phyloP scores from a whole-genome alignment of 2,329 filamentous ascomycete species.

The Aspergillus unguis region DNA sequence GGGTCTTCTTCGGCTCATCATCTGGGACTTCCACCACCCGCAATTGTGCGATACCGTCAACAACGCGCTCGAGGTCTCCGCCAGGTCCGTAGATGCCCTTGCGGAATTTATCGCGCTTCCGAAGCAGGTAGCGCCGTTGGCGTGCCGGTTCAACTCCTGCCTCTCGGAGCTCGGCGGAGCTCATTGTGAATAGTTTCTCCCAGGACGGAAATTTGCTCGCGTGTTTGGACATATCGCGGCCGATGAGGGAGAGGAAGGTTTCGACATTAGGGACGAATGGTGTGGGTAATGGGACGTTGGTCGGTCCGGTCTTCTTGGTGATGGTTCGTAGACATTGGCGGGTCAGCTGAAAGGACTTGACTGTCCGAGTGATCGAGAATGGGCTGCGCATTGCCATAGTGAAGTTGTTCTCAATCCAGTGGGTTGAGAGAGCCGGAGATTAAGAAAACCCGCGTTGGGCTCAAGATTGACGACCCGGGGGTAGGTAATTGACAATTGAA shows the following conservation, averaged over 20 bases:
- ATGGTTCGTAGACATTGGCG: constrained; percentile 39
- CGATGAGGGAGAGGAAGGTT: constrained; percentile 88
- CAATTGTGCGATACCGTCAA: constrained; percentile 57
- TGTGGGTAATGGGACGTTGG: constrained; percentile 65
- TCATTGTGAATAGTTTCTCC: constrained; percentile 83
- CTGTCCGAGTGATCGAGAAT: constrained; percentile 27
- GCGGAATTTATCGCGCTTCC: constrained; percentile 83
- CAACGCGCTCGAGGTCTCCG: constrained; percentile 75
- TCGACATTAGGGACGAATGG: constrained; percentile 80
- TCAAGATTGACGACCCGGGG: no score
- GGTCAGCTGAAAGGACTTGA: constrained; percentile 24
- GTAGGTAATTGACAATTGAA: not conserved
- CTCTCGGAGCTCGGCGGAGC: constrained; percentile 72
- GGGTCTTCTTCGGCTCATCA: constrained; percentile 29
- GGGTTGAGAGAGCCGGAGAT: not conserved
- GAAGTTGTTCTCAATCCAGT: not conserved
- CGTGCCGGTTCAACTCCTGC: constrained; percentile 84
- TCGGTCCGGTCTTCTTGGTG: constrained; percentile 40
- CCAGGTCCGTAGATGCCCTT: constrained; percentile 74
- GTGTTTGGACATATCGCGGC: constrained; percentile 78
- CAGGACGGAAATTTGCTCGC: constrained; percentile 83
- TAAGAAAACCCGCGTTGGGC: not conserved
- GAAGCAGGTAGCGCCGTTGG: constrained; percentile 75
- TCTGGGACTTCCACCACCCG: constrained; percentile 55
- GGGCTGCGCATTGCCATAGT: constrained; percentile 32